Base-by-base conservation (phyloP, 2,329 filamentous ascomycete genomes). In the Geosmithia morbida region DNA sequence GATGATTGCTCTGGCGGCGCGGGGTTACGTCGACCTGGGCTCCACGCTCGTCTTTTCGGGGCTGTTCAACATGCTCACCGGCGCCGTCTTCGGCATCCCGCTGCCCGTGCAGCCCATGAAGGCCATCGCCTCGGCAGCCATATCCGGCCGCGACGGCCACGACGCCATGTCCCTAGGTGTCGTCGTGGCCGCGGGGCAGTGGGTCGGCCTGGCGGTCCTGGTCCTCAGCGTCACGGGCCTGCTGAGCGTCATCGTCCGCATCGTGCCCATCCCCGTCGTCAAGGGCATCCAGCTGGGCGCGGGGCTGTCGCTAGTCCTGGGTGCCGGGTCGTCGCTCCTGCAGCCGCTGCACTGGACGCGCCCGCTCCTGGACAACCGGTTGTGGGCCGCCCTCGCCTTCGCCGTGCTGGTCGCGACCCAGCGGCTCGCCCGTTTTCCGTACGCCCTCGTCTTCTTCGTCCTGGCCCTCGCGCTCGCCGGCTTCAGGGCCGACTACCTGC, bases 251-350 rank as follows among this genome's bases (percentile, higher is more conserved):
- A 80, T 87, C 46, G 81, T 85, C 8, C 66, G 70, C n/a, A 70
- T 81, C 14, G 83, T 94, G 8, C 90, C 90, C 0, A 77, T 89
- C 14, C 86, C 89, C 0, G 84, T 97, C 0, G 82, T 97, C 47
- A 95, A 94, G 60, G 90, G 90, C 29, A 96, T 97, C 53, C 92
- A 97, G 64, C 79, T 96, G 44, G 90, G 90, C 39, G 90, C 90
- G 4, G 90, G 90, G 1, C 69, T 97, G 44, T 87, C 84, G 16
- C 74, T 97, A 16, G 76, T 88, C 47, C 74, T 94, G 49, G 84
- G 85, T 13, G 86, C 87, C 7, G 87, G 86, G 2, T 70, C 72
- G 1, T 75, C 70, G 44, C 72, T 94, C 49, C 70, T 92, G 13
- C 69, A 73, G 17, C 78, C 79, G 2, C 69, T 95, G 3, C 68